These are phyloP conservation scores for Paulownia fortunei DNA, from an alignment of 257 asterid species.

Conservation along the genomic window DNA sequence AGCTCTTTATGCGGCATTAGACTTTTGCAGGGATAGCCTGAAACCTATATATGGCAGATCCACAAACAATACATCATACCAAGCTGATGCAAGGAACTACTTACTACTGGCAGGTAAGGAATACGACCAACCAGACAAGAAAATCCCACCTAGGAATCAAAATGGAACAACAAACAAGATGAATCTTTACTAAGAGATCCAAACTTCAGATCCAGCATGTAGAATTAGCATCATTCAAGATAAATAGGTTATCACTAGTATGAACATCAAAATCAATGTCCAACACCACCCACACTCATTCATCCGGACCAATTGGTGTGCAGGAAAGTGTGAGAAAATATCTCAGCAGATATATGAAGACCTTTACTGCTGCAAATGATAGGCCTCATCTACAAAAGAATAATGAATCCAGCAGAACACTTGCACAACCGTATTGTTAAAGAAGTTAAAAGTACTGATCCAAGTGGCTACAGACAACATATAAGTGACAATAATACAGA, in stretches of 20 bases:
- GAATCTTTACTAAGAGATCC: too few relatives aligned
- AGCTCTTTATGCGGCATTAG: too few relatives aligned
- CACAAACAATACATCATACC: background rate
- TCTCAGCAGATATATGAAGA: background rate
- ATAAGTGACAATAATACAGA: background rate
- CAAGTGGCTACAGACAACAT: background rate
- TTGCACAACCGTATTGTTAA: too few relatives aligned
- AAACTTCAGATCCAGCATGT: too few relatives aligned
- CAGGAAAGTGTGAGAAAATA: background rate
- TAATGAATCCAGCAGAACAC: background rate
- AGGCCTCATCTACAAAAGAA: too few relatives aligned
- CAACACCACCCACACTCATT: background rate
- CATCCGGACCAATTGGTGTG: background rate
- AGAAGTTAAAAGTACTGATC: too few relatives aligned
- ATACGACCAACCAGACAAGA: background rate
- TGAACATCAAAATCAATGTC: too few relatives aligned
- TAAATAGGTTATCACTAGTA: too few relatives aligned
- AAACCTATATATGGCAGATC: too few relatives aligned
- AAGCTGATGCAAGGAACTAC: background rate
- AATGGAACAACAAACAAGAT: background rate
- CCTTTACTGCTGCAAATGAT: background rate
- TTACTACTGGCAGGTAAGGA: background rate
- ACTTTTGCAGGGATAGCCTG: too few relatives aligned
- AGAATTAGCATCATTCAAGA: too few relatives aligned
- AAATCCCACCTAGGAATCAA: background rate